Conservation (phyloP, 169 alveolate genomes). For the Plasmodium falciparum region DNA sequence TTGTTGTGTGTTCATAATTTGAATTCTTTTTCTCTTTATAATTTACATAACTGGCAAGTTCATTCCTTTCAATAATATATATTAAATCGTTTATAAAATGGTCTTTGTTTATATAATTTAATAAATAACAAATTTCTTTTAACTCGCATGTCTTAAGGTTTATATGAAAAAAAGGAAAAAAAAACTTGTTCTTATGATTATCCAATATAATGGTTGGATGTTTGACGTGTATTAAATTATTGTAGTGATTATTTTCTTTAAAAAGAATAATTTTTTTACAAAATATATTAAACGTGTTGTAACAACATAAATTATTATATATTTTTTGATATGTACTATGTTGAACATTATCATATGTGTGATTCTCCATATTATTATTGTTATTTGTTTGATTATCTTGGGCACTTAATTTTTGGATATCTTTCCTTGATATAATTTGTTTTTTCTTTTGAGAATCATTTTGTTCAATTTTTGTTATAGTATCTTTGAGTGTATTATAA, state of each 20-base stretch:
- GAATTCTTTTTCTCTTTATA: neutral
- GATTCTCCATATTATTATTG: neutral
- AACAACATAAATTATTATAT: neutral
- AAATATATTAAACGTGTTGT: too few relatives aligned
- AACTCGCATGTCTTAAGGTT: slow-evolving; percentile 37
- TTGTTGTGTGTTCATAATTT: neutral
- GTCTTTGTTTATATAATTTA: neutral
- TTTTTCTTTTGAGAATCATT: neutral
- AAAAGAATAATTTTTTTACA: slow-evolving; percentile 18
- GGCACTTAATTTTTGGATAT: neutral
- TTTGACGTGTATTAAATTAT: slow-evolving; percentile 14
- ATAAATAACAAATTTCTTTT: slow-evolving; percentile 22
- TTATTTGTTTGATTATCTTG: neutral
- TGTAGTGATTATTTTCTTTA: slow-evolving; percentile 15
- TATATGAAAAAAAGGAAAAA: slow-evolving; percentile 14
- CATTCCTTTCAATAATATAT: slow-evolving; percentile 7
- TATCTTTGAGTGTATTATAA: neutral
- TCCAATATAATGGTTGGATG: slow-evolving; percentile 18
- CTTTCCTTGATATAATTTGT: neutral
- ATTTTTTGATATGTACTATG: neutral
- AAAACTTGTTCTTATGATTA: slow-evolving; percentile 1
- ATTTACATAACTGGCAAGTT: neutral
- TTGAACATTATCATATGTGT: neutral
- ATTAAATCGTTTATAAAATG: slow-evolving; percentile 28
- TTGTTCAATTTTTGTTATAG: neutral